Evolutionary conservation across 2,329 filamentous ascomycete species (phyloP).

Genomic region (Penicillium carneum): DNA sequence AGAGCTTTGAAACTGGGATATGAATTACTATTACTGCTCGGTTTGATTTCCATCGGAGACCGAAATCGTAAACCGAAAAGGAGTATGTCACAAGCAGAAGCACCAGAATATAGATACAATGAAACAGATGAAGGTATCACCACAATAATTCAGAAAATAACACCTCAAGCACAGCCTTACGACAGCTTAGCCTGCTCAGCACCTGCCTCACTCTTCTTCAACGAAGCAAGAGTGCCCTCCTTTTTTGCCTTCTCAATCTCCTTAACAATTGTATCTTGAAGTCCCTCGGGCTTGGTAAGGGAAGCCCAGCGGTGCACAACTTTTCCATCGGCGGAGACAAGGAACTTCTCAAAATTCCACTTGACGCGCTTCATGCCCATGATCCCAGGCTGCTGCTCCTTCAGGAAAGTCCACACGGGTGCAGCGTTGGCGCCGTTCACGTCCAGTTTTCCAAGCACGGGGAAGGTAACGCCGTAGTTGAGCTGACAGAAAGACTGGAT

Average conservation of each 20-base stretch:
- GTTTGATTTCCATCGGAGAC: neutral
- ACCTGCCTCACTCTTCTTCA: conserved; percentile 26
- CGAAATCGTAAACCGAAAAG: neutral
- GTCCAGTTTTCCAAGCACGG: conserved; percentile 87
- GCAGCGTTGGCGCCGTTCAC: conserved; percentile 86
- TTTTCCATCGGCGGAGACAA: conserved; percentile 83
- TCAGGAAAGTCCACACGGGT: conserved; percentile 80
- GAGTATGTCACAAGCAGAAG: conserved; percentile 18
- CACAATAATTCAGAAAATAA: neutral
- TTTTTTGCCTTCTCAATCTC: conserved; percentile 69
- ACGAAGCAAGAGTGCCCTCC: conserved; percentile 42
- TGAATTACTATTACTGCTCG: conserved; percentile 5
- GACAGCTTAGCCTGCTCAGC: conserved; percentile 36
- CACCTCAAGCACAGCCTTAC: neutral
- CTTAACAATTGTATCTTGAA: conserved; percentile 78
- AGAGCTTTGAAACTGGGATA: neutral
- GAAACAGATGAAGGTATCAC: conserved; percentile 12
- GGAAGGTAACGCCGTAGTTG: conserved; percentile 94
- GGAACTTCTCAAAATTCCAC: conserved; percentile 99
- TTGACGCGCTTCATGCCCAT: conserved; percentile 90
- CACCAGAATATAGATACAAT: conserved; percentile 24
- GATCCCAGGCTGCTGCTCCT: conserved; percentile 76
- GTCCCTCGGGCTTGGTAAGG: conserved; percentile 80
- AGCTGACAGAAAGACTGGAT: conserved; percentile 86
- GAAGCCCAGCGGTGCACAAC: conserved; percentile 88